phyloP scores from a whole-genome alignment of 805 yeast species.

The Ogataea populi-albae region DNA sequence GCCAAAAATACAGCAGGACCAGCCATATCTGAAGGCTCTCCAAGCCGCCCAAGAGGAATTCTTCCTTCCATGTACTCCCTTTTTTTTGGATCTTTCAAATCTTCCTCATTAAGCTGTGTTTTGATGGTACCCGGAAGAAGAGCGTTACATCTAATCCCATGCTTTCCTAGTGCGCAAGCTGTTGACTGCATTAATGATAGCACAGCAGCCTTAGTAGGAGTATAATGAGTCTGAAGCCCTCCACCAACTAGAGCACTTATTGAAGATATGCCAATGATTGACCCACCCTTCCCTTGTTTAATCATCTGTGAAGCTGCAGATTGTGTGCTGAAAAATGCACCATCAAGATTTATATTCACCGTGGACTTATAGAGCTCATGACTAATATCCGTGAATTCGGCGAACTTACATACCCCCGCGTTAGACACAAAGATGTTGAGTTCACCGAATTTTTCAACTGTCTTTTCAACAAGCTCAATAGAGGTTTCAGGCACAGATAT shows the following conservation, averaged over 20 bases:
- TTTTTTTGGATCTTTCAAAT: slow-evolving; percentile 36
- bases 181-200: slow-evolving; percentile 42
- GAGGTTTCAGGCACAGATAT: slow-evolving; percentile 40
- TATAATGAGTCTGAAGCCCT: slow-evolving; percentile 42
- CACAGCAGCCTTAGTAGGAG: slow-evolving; percentile 49
- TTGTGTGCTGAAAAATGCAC: slow-evolving; percentile 44
- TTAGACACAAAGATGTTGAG: slow-evolving; percentile 42
- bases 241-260: slow-evolving; percentile 47
- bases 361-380: slow-evolving; percentile 36
- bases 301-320: slow-evolving; percentile 47
- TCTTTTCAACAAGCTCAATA: slow-evolving; percentile 26
- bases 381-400: slow-evolving; percentile 40
- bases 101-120: slow-evolving; percentile 43
- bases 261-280: slow-evolving; percentile 42
- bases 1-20: slow-evolving; percentile 44
- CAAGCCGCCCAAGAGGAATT: slow-evolving; percentile 40
- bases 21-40: slow-evolving; percentile 37
- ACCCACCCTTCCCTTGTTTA: slow-evolving; percentile 45
- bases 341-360: slow-evolving; percentile 40
- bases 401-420: slow-evolving; percentile 45
- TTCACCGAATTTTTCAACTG: slow-evolving; percentile 39
- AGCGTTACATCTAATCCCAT: slow-evolving; percentile 44
- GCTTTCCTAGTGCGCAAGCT: slow-evolving; percentile 42
- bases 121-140: slow-evolving; percentile 44
- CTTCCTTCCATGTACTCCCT: slow-evolving; percentile 38